Evolutionary conservation across 345 rosid species (phyloP).

Genomic region (Aegle marmelos): DNA sequence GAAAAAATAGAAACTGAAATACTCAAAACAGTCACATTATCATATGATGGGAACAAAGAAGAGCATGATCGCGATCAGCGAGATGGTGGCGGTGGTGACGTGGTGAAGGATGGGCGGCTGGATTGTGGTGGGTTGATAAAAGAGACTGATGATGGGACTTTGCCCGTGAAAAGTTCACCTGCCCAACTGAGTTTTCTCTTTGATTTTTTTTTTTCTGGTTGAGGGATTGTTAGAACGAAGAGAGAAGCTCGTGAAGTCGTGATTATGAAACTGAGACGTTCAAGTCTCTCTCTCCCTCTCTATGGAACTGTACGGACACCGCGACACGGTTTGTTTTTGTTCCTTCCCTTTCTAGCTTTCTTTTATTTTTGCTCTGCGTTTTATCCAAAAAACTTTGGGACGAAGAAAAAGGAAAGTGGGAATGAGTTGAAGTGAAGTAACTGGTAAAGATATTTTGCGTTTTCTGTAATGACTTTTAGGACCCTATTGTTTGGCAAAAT

Average conservation of each 20-base stretch:
- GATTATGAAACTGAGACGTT: neutral
- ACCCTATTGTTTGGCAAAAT: too few relatives aligned
- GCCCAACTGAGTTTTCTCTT: constrained; percentile 20
- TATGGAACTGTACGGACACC: neutral
- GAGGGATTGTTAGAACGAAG: neutral
- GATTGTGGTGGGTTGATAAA: constrained; percentile 32
- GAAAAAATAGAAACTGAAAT: constrained; percentile 5
- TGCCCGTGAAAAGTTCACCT: constrained; percentile 50
- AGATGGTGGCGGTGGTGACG: constrained; percentile 22
- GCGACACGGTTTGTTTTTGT: neutral
- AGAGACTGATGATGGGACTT: constrained; percentile 26
- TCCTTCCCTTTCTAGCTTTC: neutral
- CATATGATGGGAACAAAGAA: neutral
- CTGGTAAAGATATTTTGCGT: constrained; percentile 1
- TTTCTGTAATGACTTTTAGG: neutral
- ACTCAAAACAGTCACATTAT: constrained; percentile 20
- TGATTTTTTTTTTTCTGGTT: neutral
- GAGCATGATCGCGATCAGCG: constrained; percentile 18
- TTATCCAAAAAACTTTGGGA: neutral
- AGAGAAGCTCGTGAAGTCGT: constrained; percentile 4
- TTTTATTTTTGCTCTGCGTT: neutral
- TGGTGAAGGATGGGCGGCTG: constrained; percentile 20
- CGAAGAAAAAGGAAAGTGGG: neutral
- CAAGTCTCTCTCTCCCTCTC: neutral
- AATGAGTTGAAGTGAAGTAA: neutral